These are phyloP conservation scores for Begonia fuchsioides DNA, from an alignment of 306 rosid genomes.

Conservation along the genomic window DNA sequence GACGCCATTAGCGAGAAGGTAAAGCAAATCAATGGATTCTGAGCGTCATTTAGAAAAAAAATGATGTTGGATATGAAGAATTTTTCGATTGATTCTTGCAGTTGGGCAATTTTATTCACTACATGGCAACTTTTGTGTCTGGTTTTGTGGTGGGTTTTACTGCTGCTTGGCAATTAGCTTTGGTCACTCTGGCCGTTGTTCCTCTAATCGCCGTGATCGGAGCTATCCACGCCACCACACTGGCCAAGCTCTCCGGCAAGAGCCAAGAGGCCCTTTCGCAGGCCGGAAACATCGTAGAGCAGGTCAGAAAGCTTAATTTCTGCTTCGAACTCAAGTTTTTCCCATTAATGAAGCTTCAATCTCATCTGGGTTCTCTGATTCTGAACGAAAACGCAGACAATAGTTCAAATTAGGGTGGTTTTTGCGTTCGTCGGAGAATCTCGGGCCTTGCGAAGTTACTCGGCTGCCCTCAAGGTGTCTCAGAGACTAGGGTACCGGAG, in stretches of 20 bases:
- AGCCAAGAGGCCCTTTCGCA: slow-evolving; percentile 75
- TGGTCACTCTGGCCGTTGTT: slow-evolving; percentile 77
- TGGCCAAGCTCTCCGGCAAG: slow-evolving; percentile 63
- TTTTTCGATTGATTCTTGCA: slow-evolving; percentile 18
- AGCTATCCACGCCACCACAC: slow-evolving; percentile 58
- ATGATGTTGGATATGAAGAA: neutral
- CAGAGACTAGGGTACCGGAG: slow-evolving; percentile 68
- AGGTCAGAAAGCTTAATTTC: slow-evolving; percentile 23
- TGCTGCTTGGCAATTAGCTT: slow-evolving; percentile 82
- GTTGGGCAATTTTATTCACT: slow-evolving; percentile 86
- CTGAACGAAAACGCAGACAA: slow-evolving; percentile 30
- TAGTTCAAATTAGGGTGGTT: slow-evolving; percentile 75
- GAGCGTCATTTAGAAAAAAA: neutral
- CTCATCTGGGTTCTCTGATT: too few species aligned
- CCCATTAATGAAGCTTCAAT: too few species aligned
- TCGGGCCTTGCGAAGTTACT: slow-evolving; percentile 46
- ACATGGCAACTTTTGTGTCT: slow-evolving; percentile 87
- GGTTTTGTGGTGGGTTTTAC: slow-evolving; percentile 86
- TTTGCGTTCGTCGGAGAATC: slow-evolving; percentile 61
- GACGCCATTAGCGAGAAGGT: slow-evolving; percentile 97
- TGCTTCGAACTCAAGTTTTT: too few species aligned
- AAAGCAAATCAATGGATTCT: too few species aligned
- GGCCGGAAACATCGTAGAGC: slow-evolving; percentile 81
- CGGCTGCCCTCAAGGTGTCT: slow-evolving; percentile 50
- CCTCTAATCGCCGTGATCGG: slow-evolving; percentile 83